These are phyloP conservation scores for Quercus ilex DNA, from an alignment of 306 rosid genomes.

Conservation along the genomic window DNA sequence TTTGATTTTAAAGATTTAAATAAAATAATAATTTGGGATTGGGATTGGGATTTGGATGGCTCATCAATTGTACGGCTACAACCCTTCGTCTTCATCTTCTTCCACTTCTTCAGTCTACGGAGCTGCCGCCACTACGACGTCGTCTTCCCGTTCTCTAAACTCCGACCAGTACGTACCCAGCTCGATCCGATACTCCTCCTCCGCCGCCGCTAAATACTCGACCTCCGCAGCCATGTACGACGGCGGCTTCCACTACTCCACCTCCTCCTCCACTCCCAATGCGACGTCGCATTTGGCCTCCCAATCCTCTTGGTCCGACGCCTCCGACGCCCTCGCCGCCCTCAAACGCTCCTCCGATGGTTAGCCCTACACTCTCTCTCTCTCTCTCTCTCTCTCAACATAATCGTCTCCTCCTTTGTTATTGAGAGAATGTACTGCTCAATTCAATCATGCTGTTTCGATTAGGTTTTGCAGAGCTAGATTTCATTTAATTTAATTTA, in stretches of 20 bases:
- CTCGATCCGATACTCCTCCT: conserved; percentile 1
- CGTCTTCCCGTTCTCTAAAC: conserved; percentile 2
- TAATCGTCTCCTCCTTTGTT: neutral
- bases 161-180: conserved; percentile 25
- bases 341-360: conserved; percentile 80
- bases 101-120: conserved; percentile 29
- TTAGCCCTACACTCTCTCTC: conserved; percentile 5
- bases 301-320: conserved; percentile 53
- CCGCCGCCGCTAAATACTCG: conserved; percentile 9
- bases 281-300: conserved; percentile 44
- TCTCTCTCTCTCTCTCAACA: neutral
- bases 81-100: neutral
- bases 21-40: too few species aligned
- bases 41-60: conserved; percentile 18
- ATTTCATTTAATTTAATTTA: neutral
- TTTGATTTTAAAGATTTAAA: too few species aligned
- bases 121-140: conserved; percentile 16
- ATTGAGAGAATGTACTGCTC: neutral
- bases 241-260: conserved; percentile 27
- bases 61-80: conserved; percentile 36
- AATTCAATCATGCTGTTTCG: too few species aligned
- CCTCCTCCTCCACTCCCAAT: conserved; percentile 19
- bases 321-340: conserved; percentile 39
- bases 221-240: conserved; percentile 26
- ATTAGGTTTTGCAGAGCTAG: neutral